Conservation (phyloP, 2,329 filamentous ascomycete species). For the Aspergillus alliaceus region DNA sequence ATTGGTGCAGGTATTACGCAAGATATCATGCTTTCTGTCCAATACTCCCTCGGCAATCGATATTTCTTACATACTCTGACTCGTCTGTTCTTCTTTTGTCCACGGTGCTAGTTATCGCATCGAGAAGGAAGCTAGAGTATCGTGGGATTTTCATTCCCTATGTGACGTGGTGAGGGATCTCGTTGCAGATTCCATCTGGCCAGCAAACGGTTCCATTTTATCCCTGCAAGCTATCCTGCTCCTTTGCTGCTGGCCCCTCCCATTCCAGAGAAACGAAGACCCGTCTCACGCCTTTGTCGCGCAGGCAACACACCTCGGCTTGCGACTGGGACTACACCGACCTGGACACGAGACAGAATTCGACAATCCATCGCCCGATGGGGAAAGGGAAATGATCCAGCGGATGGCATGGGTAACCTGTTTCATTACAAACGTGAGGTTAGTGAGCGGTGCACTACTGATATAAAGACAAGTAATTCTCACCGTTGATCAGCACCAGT, state of each 20-base stretch:
- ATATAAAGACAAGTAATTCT: not conserved
- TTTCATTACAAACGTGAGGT: conserved; percentile 12
- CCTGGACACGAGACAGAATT: conserved; percentile 4
- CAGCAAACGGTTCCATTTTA: not conserved
- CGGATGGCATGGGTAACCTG: conserved; percentile 11
- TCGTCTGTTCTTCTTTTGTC: conserved; percentile 6
- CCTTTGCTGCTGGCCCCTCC: conserved; percentile 12
- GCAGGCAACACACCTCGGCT: conserved; percentile 8
- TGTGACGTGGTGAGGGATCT: conserved; percentile 2
- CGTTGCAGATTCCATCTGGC: not conserved
- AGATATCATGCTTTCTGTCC: not conserved
- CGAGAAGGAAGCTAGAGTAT: not conserved
- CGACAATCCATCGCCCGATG: not conserved
- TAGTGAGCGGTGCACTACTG: too few relatives aligned
- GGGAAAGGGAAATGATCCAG: not conserved
- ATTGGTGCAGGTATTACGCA: too few relatives aligned
- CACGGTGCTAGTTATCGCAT: conserved; percentile 8
- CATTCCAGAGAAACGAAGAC: conserved; percentile 10
- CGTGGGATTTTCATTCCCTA: not conserved
- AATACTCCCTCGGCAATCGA: not conserved
- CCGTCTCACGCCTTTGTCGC: conserved; percentile 7
- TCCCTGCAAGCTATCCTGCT: conserved; percentile 11
- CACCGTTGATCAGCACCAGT: not conserved
- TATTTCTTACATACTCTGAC: conserved; percentile 5
- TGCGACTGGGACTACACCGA: conserved; percentile 9